A percentile compares a stretch with the other conserved stretches of the same genome.
phyloP scores from a whole-genome alignment of 306 rosid species.

The Ormosia emarginata region DNA sequence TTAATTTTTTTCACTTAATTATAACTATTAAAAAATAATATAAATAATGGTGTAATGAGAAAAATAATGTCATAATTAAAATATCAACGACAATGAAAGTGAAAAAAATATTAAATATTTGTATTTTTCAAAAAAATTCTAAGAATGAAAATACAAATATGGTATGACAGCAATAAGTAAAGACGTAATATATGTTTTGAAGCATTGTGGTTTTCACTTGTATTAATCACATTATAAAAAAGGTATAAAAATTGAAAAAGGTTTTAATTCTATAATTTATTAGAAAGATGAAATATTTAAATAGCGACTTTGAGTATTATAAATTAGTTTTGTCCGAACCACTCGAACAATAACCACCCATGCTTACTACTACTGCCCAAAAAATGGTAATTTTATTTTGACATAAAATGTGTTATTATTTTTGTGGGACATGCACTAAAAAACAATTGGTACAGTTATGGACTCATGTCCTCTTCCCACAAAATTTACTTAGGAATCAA shows the following conservation, averaged over 20 bases:
- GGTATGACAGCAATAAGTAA: too few relatives aligned
- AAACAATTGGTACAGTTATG: too few relatives aligned
- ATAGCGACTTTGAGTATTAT: neutral
- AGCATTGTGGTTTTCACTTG: neutral
- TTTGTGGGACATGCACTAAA: too few relatives aligned
- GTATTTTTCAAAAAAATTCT: neutral
- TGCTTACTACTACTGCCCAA: neutral
- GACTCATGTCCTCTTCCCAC: too few relatives aligned
- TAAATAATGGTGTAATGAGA: too few relatives aligned
- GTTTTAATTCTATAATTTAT: neutral
- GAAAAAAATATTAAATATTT: slow-evolving; percentile 13
- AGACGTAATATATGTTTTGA: neutral
- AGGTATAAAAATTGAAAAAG: neutral
- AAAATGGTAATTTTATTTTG: neutral
- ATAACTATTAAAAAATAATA: too few relatives aligned
- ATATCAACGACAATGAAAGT: neutral
- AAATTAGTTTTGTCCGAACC: neutral
- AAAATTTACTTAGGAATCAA: too few relatives aligned
- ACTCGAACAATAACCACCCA: neutral
- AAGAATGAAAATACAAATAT: neutral
- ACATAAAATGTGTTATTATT: neutral
- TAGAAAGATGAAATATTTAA: neutral
- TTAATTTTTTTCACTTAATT: too few relatives aligned
- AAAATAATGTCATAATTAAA: neutral
- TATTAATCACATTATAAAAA: neutral